Base-by-base conservation (phyloP, 371 early-diverging fungal species). In the Mucor mucedo region DNA sequence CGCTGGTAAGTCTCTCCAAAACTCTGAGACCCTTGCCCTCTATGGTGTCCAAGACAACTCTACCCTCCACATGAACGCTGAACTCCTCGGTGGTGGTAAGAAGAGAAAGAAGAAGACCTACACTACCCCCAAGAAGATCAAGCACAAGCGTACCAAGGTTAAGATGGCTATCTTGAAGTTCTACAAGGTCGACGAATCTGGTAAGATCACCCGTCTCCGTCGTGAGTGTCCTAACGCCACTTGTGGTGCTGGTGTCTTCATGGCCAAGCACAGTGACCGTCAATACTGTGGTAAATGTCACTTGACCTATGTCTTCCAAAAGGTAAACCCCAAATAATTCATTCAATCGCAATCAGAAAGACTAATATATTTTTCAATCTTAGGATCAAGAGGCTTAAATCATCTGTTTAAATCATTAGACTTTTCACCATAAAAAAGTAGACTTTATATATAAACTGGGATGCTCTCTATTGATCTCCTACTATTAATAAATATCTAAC, bases 81-180 rank as follows among this genome's bases (percentile, higher is more conserved):
- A 83, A 53, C 75, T 83, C 41, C 73, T 83, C 70, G 86, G 94
- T 88, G 95, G 95, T 93, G 96, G 84, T 80, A 97, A 97, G 92
- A 95, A 95, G 91, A 85, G 92, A 68, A 96, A 95, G 90, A 95
- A 95, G 94, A 95, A 96, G 95, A 89, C 87, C 69, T 96, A 97
- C 91, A 97, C 96, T 73, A 97, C 97, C 70, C 96, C 97, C 84
- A 96, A 97, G 94, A 96, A 96, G 92, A 93, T 94, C 81, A 91
- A 94, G 86, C 96, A 97, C 90, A 95, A 95, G 93, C 85, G 90
- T 79, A 94, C 91, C 89, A 96, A 96, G 91, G 95, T 95, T 82
- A 96, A 95, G 87, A 82, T 96, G 79, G 91, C 96, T 49, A 89
- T 97, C 71, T 88, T 96, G 78, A 92, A 96, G 88, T 91, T 88